Conservation (phyloP, 2,329 filamentous ascomycete genomes). For the Colletotrichum acutatum region DNA sequence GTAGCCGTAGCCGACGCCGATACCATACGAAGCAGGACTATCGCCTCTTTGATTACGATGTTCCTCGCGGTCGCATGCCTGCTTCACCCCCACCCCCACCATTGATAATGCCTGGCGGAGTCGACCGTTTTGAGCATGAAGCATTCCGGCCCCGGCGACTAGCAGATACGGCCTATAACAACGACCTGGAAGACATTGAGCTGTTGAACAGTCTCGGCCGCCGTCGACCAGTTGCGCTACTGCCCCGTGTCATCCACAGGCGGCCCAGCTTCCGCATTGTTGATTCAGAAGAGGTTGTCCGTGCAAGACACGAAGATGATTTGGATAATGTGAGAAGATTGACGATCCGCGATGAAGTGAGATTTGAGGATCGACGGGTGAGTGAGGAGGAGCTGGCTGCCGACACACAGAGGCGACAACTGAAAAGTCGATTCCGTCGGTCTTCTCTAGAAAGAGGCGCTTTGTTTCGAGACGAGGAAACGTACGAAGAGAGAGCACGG, state of each 20-base stretch:
- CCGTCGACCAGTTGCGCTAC: constrained; percentile 1
- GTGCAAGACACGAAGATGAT: constrained; percentile 29
- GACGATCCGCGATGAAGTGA: constrained; percentile 11
- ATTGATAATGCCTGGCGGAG: background rate
- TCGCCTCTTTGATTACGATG: constrained; percentile 13
- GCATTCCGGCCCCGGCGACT: background rate
- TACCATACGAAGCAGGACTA: constrained; percentile 25
- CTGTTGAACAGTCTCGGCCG: background rate
- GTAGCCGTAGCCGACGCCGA: constrained; percentile 31
- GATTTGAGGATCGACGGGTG: constrained; percentile 2
- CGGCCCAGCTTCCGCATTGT: constrained; percentile 12
- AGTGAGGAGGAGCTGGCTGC: constrained; percentile 14
- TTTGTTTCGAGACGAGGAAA: constrained; percentile 14
- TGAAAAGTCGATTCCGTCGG: constrained; percentile 28
- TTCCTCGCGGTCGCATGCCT: background rate
- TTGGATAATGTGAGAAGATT: constrained; percentile 18
- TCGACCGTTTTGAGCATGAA: constrained; percentile 13
- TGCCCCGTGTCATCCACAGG: constrained; percentile 26
- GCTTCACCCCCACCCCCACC: background rate
- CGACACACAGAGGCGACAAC: background rate
- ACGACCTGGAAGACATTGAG: background rate
- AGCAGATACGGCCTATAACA: background rate
- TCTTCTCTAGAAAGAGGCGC: constrained; percentile 2
- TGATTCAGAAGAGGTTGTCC: constrained; percentile 23
- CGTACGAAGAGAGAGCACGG: constrained; percentile 20